Evolutionary conservation across 768 basidiomycete species (phyloP).

Genomic region (Lentinula aciculospora): DNA sequence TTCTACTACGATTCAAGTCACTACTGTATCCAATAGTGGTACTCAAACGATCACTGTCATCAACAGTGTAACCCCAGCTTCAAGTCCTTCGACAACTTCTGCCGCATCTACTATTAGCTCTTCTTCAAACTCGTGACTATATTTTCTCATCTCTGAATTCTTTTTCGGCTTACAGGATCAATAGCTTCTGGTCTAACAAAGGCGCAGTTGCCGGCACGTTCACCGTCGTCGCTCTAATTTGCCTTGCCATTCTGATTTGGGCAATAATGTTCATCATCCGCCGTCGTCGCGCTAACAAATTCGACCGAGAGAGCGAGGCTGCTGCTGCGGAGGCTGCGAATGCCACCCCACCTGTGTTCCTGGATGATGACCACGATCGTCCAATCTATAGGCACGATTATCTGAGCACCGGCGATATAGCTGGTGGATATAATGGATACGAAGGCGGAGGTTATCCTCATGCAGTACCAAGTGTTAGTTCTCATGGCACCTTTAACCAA

Average conservation of each 20-base stretch:
- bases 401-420: neutral
- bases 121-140: slow-evolving; percentile 1
- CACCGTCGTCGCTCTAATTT: slow-evolving; percentile 28
- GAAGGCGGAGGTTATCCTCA: neutral
- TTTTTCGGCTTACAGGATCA: neutral
- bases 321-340: slow-evolving; percentile 3
- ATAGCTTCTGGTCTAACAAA: slow-evolving; percentile 34
- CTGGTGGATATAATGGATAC: neutral
- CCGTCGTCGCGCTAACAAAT: neutral
- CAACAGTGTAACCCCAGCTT: neutral
- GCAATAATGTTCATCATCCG: neutral
- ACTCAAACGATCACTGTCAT: slow-evolving; percentile 1
- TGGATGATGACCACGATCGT: slow-evolving; percentile 2
- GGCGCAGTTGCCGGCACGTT: slow-evolving; percentile 37
- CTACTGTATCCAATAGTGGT: neutral
- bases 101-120: neutral
- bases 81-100: neutral
- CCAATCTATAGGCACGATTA: neutral
- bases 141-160: neutral
- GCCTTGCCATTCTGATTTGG: slow-evolving; percentile 20
- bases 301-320: neutral
- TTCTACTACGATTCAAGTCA: neutral
- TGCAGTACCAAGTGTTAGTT: neutral
- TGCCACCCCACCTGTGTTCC: neutral
- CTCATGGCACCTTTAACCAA: slow-evolving; percentile 1